Conservation (phyloP, 1,284 basidiomycete genomes). For the Boletus nobilissimus region DNA sequence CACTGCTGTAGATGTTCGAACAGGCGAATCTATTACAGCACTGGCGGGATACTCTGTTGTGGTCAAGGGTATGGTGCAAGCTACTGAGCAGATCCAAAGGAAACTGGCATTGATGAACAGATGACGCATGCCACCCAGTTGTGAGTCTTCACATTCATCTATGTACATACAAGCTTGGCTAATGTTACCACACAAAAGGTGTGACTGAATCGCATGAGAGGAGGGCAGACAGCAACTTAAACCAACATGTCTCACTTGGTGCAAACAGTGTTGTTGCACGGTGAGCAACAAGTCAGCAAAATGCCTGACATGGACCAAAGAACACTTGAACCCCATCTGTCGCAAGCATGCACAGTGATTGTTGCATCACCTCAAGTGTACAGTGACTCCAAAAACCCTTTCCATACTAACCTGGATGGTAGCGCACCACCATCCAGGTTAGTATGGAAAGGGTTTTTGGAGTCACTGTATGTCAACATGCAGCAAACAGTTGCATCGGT, state of each 20-base stretch:
- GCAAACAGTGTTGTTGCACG: not conserved
- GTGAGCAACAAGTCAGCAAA: not conserved
- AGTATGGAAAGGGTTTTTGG: too few species aligned
- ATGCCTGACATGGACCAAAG: not conserved
- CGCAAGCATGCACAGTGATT: not conserved
- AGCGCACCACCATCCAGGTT: too few species aligned
- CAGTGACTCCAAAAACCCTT: too few species aligned
- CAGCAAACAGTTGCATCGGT: not conserved
- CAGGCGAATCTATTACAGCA: too few species aligned
- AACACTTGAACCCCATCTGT: not conserved
- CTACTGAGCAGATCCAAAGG: too few species aligned
- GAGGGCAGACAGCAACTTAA: not conserved
- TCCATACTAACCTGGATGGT: too few species aligned
- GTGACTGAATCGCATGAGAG: not conserved
- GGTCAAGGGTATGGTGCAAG: not conserved
- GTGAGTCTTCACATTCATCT: not conserved
- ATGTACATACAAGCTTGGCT: not conserved
- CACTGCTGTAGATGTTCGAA: not conserved
- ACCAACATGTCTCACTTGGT: not conserved
- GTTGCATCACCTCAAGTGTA: slow-evolving; percentile 12
- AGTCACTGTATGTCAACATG: too few species aligned
- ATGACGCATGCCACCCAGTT: too few species aligned
- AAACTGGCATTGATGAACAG: too few species aligned
- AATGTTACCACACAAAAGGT: slow-evolving; percentile 12
- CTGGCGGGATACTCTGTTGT: not conserved